Base-by-base conservation (phyloP, 116 monocot genomes). In the Dioscorea cayenensis region DNA sequence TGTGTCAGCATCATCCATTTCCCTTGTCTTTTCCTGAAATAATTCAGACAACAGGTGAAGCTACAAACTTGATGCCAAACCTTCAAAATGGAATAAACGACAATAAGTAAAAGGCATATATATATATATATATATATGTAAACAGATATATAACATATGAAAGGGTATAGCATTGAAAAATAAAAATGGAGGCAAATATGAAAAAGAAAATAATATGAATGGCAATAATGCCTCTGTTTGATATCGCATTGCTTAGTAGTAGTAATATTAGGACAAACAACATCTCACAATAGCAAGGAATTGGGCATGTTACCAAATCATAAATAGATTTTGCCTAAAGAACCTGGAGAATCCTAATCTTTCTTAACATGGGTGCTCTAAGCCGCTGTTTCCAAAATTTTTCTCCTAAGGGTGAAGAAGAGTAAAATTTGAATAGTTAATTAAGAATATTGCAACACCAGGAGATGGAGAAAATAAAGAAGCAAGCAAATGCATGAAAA, bases 1-100 rank as follows among this genome's bases (percentile, higher is more conserved):
- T 1, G 59, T 68, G 19, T 88, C 87, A 14, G 80, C 83, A 28
- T 95, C 88, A 66, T 82, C 80, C 43, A 76, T 61, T 74, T 87
- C 92, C 68, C 60, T 69, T 22, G 60, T 20, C 28, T 78, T 84
- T 18, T 80, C 84, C 92, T 90, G 74, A 43, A 81, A 49, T 71
- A 5, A 78, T 74, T 61, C 65, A 74, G 29, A 27, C n/a, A 50
- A 52, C 7, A 20, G 58, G 29, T 43, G 5, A 51, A 69, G 51
- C 27, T 32, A 37, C 32, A 66, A 38, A 10, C 52, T 52, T 1
- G 18, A 52, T 3, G 52, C 12, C 52, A 52, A 38, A 18, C 18
- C 18, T 52, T 3, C 16, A 14, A 52, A 52, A 52, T 52, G 52
- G 52, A 52, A 0, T 52, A 52, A 52, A 18, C 1, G 52, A 8